Evolutionary conservation across 2,329 filamentous ascomycete species (phyloP).

Genomic region (Sodiomyces alkalinus): DNA sequence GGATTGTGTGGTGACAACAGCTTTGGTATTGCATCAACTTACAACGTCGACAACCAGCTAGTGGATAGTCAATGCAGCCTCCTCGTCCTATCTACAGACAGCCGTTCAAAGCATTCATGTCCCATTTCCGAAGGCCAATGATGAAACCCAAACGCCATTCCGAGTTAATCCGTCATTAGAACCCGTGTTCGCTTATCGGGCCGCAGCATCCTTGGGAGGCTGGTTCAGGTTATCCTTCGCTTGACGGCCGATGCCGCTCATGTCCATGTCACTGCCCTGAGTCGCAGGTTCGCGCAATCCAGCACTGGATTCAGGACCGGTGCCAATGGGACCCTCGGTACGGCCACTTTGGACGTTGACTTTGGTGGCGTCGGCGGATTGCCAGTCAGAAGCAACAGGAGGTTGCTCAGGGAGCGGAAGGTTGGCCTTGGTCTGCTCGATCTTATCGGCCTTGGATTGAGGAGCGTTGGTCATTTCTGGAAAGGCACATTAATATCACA

Average conservation of each 20-base stretch:
- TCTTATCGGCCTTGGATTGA: slow-evolving; percentile 45
- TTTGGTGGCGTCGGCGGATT: slow-evolving; percentile 52
- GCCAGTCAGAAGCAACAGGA: slow-evolving; percentile 61
- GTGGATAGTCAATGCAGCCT: no score
- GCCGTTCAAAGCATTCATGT: no score
- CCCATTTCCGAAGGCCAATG: no score
- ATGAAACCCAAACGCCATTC: no score
- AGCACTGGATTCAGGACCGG: slow-evolving; percentile 27
- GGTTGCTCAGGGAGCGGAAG: slow-evolving; percentile 69
- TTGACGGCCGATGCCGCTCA: slow-evolving; percentile 48
- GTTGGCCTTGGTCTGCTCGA: slow-evolving; percentile 54
- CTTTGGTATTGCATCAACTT: no score
- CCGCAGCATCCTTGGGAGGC: slow-evolving; percentile 44
- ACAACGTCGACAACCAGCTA: no score
- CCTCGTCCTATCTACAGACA: no score
- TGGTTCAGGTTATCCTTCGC: slow-evolving; percentile 41
- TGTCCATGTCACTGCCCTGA: slow-evolving; percentile 34
- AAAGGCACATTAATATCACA: no score
- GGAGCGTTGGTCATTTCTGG: slow-evolving; percentile 18
- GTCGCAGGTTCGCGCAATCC: slow-evolving; percentile 46
- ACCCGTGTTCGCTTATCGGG: slow-evolving; percentile 20
- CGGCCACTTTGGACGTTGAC: slow-evolving; percentile 56
- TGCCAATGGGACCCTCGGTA: slow-evolving; percentile 35
- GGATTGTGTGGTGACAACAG: no score
- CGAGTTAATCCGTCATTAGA: no score